phyloP scores from a whole-genome alignment of 768 basidiomycete genomes.

The Melanogaster broomeanus region DNA sequence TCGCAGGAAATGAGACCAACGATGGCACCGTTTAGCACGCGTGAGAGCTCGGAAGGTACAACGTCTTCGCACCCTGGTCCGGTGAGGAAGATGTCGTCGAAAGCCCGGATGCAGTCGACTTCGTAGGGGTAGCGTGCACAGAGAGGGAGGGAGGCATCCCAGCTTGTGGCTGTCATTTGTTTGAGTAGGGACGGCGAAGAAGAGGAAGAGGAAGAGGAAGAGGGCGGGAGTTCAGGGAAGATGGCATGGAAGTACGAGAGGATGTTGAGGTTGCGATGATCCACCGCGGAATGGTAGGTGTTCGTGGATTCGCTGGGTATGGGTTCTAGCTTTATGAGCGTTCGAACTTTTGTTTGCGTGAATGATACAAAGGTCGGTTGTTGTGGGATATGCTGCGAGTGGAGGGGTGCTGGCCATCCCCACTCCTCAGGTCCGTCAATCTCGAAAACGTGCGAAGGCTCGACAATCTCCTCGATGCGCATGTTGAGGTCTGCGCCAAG shows the following conservation, averaged over 20 bases:
- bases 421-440: slow-evolving; percentile 23
- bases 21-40: slow-evolving; percentile 78
- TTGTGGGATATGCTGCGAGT: slow-evolving; percentile 6
- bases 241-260: slow-evolving; percentile 77
- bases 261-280: slow-evolving; percentile 67
- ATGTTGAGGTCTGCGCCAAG: slow-evolving; percentile 79
- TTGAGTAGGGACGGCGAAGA: slow-evolving; percentile 18
- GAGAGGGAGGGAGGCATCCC: slow-evolving; percentile 72
- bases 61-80: slow-evolving; percentile 84
- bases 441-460: slow-evolving; percentile 44
- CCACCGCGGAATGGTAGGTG: slow-evolving; percentile 46
- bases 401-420: slow-evolving; percentile 17
- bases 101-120: slow-evolving; percentile 54
- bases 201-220: slow-evolving; percentile 19
- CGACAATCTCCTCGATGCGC: slow-evolving; percentile 66
- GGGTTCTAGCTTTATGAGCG: slow-evolving; percentile 35
- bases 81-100: slow-evolving; percentile 65
- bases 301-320: slow-evolving; percentile 40
- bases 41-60: slow-evolving; percentile 60
- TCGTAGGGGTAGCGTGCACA: slow-evolving; percentile 72
- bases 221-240: slow-evolving; percentile 33
- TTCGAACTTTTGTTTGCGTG: neutral
- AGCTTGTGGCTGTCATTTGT: slow-evolving; percentile 45
- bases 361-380: neutral
- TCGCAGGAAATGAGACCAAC: slow-evolving; percentile 71